A percentile compares a stretch with the other conserved stretches of the same genome.
These are phyloP conservation scores for Kwoniella heveanensis DNA, from an alignment of 768 basidiomycete genomes.

Conservation along the genomic window DNA sequence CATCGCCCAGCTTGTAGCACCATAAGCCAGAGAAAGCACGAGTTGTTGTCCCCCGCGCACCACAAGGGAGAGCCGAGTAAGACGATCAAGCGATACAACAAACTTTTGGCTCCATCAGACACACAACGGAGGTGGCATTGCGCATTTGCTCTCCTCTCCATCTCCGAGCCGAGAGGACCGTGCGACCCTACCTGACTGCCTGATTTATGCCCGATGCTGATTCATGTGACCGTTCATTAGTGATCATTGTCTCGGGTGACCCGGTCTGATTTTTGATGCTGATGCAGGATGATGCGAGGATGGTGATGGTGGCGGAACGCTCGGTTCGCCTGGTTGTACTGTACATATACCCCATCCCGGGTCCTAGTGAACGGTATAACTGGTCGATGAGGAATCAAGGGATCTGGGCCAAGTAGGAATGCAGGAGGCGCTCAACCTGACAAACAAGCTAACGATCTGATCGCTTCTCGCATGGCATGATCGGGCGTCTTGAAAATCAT, in stretches of 20 bases:
- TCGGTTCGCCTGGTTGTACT: background rate
- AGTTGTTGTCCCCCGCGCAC: no score
- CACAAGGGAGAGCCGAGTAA: no score
- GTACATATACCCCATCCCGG: background rate
- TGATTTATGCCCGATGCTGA: no score
- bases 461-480: no score
- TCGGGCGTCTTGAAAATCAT: no score
- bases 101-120: background rate
- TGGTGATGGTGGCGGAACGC: conserved; percentile 1
- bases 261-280: no score
- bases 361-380: no score
- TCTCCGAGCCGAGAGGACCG: background rate
- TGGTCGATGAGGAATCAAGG: background rate
- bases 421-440: background rate
- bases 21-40: no score
- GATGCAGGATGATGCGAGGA: background rate
- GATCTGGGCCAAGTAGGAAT: background rate
- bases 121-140: background rate
- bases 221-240: no score
- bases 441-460: background rate
- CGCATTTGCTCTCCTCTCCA: no score
- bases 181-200: background rate
- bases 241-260: background rate
- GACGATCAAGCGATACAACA: background rate
- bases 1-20: no score